These are phyloP conservation scores for Naganishia sp. DNA, from an alignment of 1,284 basidiomycete species.

Conservation along the genomic window DNA sequence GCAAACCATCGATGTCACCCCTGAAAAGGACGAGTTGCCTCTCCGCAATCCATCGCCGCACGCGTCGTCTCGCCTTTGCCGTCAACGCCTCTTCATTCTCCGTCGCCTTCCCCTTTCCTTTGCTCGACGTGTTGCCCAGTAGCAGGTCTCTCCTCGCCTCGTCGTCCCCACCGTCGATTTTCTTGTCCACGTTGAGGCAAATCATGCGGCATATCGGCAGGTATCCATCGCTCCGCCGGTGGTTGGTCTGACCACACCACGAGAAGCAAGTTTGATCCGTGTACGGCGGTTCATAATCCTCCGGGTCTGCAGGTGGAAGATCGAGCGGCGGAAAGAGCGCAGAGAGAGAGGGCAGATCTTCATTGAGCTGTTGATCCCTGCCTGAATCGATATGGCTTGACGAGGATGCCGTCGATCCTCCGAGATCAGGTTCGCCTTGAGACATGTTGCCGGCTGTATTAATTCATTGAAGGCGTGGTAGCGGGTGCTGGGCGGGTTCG, in stretches of 20 bases:
- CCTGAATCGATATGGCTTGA: neutral
- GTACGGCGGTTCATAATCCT: slow-evolving; percentile 23
- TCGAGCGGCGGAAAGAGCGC: slow-evolving; percentile 22
- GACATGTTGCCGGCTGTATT: neutral
- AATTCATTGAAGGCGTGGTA: no score
- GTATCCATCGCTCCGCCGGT: slow-evolving; percentile 15
- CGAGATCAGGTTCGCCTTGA: neutral
- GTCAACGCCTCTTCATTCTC: neutral
- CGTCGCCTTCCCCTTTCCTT: slow-evolving; percentile 9
- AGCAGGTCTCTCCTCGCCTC: slow-evolving; percentile 8
- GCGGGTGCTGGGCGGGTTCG: no score
- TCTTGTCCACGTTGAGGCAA: slow-evolving; percentile 20
- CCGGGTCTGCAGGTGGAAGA: slow-evolving; percentile 21
- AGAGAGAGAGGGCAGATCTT: slow-evolving; percentile 13
- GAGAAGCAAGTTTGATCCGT: slow-evolving; percentile 26
- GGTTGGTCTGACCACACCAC: slow-evolving; percentile 22
- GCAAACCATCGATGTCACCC: slow-evolving; percentile 18
- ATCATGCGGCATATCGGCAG: slow-evolving; percentile 23
- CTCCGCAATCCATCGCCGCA: slow-evolving; percentile 23
- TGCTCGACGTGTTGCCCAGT: slow-evolving; percentile 3
- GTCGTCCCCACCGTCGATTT: slow-evolving; percentile 2
- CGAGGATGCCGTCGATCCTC: neutral
- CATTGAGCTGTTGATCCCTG: neutral
- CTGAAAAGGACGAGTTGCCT: slow-evolving; percentile 14
- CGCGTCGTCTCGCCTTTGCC: neutral